Evolutionary conservation across 2,329 filamentous ascomycete species (phyloP).

Genomic region (Sclerotinia borealis): DNA sequence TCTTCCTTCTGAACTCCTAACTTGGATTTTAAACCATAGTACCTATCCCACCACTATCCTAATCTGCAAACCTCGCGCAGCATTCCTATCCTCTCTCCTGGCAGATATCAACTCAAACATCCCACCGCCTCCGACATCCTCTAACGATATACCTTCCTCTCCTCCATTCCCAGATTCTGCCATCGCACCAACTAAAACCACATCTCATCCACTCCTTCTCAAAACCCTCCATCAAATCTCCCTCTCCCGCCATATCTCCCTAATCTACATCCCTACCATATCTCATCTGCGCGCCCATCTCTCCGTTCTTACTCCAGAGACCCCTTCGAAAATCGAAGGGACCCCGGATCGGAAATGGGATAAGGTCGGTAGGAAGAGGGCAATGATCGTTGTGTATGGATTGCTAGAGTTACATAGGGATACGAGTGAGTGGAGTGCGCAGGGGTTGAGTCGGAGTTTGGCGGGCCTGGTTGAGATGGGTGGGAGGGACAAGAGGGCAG

Average conservation of each 20-base stretch:
- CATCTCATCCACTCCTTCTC: conserved; percentile 43
- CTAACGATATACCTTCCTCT: conserved; percentile 3
- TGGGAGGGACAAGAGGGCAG: conserved; percentile 37
- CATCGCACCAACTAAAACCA: neutral
- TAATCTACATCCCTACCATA: conserved; percentile 69
- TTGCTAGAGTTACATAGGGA: conserved; percentile 59
- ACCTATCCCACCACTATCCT: conserved; percentile 58
- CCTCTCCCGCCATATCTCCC: conserved; percentile 59
- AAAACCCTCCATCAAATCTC: conserved; percentile 65
- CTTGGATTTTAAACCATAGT: conserved; percentile 54
- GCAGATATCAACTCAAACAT: conserved; percentile 36
- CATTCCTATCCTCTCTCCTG: conserved; percentile 57
- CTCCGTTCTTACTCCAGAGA: conserved; percentile 37
- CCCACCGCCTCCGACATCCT: conserved; percentile 10
- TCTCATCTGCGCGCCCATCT: conserved; percentile 74
- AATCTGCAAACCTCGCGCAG: conserved; percentile 58
- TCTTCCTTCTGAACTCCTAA: conserved; percentile 56
- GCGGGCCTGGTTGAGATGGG: conserved; percentile 58
- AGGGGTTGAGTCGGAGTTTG: conserved; percentile 60
- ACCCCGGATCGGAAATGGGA: neutral
- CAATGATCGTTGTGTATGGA: conserved; percentile 54
- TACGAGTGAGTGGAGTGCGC: conserved; percentile 69
- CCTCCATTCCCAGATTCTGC: neutral
- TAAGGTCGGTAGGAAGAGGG: conserved; percentile 16
- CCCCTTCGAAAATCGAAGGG: neutral